Evolutionary conservation across 352 stramenopile species (phyloP), one percentile per base, ranked within the genome.

Genomic region (Elongisporangium undulatum): DNA sequence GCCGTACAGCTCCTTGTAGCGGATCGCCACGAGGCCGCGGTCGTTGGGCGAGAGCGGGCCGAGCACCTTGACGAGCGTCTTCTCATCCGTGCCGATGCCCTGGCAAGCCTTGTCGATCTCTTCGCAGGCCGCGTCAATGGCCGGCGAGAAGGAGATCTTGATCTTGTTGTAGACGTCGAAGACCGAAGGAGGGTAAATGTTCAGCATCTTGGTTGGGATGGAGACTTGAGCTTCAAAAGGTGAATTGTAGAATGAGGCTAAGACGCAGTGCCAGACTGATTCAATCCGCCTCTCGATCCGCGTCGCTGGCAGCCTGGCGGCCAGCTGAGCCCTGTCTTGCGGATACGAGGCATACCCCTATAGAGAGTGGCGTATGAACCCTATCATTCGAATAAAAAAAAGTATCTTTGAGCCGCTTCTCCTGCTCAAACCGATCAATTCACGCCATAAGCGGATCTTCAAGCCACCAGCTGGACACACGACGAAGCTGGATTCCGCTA

Each of bases 131-230:
- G 63, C 63, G 38, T 89, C 71, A 48, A 88, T 68, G 13, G 71
- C 67, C n/a, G 72, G 54, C 41, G 75, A 56, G 54, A 71, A 85
- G 51, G 56, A 57, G 9, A 71, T 68, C 58, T 79, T 83, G 34
- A 77, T 69, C 56, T 89, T 82, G 55, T 75, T 83, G 77, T 87
- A 91, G 23, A 82, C 67, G 66, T 90, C 70, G 59, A 86, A 77
- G 2, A 65, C 69, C 38, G 78, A 82, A 34, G 71, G 69, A 16
- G 78, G 80, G 61, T 90, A 88, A 56, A 90, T 74, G 63, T 67
- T 59, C 56, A 89, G 58, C 72, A 87, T 85, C 61, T 74, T 84
- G 59, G 22, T 39, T 41, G 52, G 53, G 56, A n/a, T 58, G 53
- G 49, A 48, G 61, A 58, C 61, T 55, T 77, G 57, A 38, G 62